Evolutionary conservation across 192 early-diverging fungal species (phyloP), one percentile per base, ranked within the genome.

Genomic region (Coemansia sp.): DNA sequence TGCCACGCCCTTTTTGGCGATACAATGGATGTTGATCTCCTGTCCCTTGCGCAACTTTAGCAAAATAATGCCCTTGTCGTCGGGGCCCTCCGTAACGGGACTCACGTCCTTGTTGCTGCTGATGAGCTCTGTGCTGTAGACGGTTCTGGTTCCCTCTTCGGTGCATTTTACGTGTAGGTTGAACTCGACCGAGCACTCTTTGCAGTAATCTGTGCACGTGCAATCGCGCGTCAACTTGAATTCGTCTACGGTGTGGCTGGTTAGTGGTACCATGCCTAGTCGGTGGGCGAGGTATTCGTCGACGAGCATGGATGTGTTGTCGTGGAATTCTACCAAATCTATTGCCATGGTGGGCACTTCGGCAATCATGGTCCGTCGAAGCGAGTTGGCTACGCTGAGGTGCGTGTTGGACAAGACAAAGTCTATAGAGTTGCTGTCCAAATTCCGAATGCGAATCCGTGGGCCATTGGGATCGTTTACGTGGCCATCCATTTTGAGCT

Each of bases 281-380:
- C 97, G 86, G 75, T 99, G 97, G 6, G 95, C 92, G 59, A 99
- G 83, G 73, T 94, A 96, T 72, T 99, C 97, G 82, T 99, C 97
- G 6, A 94, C 89, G 8, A 99, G 85, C 13, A 96, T 93, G 1
- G 94, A 90, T 31, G 93, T 92, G 83, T 99, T 99, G 10, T 84
- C 86, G 59, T 94, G 90, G 72, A 99, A 92, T 68, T 97, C 90
- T 16, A 99, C 97, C 84, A 96, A 85, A 68, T 99, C 97, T 56
- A 99, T 97, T 6, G 97, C 97, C 88, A 98, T 94, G 6, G 97
- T 99, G 12, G 95, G 93, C 20, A 99, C 95, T 72, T 99, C 97
- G 21, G 95, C 90, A 66, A 99, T 94, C 95, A 99, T 97, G n/a
- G 90, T 84, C 55, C 97, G 85, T 52, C 97, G 87, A 21, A 99